Conservation (phyloP, 2,329 filamentous ascomycete genomes). For the Thelonectria olida region DNA sequence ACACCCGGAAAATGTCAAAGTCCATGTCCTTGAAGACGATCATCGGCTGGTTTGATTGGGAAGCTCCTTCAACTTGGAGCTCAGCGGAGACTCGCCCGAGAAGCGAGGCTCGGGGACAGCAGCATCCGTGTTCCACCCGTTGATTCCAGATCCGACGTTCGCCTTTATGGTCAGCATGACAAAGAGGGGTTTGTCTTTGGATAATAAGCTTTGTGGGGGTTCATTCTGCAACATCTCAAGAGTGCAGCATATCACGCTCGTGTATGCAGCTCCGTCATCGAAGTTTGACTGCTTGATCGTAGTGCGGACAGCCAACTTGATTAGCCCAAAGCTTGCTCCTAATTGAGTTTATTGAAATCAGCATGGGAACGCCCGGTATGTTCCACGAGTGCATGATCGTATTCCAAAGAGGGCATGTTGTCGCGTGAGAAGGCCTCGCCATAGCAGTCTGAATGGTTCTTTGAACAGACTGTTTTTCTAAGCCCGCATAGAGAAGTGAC, state of each 20-base stretch:
- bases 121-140: not conserved
- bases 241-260: no score
- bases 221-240: no score
- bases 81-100: not conserved
- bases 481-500: no score
- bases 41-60: not conserved
- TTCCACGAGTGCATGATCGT: not conserved
- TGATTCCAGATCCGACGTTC: not conserved
- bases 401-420: not conserved
- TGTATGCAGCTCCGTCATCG: no score
- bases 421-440: not conserved
- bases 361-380: not conserved
- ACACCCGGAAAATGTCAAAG: not conserved
- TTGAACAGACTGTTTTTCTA: no score
- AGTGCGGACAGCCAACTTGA: no score
- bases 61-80: not conserved
- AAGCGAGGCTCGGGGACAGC: not conserved
- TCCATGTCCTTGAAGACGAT: not conserved
- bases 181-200: not conserved
- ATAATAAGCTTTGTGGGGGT: not conserved
- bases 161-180: not conserved
- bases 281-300: not conserved
- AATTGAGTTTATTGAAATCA: not conserved
- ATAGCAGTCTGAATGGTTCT: no score
- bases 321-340: no score